These are phyloP conservation scores for Lolium perenne DNA, from an alignment of 176 grass and related monocot species.

Conservation along the genomic window DNA sequence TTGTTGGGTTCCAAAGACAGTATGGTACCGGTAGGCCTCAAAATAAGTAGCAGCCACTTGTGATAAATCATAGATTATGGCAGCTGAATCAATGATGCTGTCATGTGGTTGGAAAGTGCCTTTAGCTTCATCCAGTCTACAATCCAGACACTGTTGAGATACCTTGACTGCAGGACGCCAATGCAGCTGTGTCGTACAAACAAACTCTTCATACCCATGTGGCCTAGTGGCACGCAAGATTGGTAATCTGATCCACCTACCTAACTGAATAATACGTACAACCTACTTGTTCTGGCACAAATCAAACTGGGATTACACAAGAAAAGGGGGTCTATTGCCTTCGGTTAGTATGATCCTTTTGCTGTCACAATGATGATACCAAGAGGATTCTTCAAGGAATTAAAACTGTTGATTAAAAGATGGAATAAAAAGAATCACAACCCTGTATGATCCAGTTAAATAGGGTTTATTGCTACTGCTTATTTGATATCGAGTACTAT, in stretches of 20 bases:
- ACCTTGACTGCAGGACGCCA: neutral
- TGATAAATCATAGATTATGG: neutral
- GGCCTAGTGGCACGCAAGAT: neutral
- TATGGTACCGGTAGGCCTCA: neutral
- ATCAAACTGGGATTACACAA: neutral
- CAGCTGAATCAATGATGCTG: neutral
- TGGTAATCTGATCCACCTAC: neutral
- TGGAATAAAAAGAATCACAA: neutral
- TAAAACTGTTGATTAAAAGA: neutral
- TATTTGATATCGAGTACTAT: neutral
- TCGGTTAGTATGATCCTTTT: neutral
- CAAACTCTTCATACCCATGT: constrained; percentile 20
- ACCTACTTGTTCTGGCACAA: neutral
- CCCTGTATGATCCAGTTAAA: no score
- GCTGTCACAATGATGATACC: neutral
- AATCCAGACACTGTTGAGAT: constrained; percentile 25
- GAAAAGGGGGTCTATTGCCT: neutral
- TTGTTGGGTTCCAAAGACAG: neutral
- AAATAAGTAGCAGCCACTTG: constrained; percentile 1
- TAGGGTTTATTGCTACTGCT: no score
- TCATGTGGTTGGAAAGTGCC: neutral
- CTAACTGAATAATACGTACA: neutral
- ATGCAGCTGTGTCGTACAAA: neutral
- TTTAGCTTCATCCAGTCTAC: neutral
- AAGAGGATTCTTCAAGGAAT: neutral